phyloP scores from a whole-genome alignment of 345 rosid genomes.

The Hypericum perforatum region DNA sequence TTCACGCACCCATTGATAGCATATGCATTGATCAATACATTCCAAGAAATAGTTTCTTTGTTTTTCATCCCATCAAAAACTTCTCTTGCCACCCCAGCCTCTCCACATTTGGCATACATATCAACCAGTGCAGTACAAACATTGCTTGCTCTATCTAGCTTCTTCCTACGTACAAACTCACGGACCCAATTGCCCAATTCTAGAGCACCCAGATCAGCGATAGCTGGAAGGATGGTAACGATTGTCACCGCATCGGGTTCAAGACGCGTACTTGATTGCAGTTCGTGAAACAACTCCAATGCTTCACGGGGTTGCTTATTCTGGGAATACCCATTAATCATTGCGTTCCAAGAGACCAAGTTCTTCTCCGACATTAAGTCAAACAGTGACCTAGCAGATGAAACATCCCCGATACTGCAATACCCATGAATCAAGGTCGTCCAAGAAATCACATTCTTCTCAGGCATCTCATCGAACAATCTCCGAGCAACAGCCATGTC shows the following conservation, averaged over 20 bases:
- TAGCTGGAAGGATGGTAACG: conserved; percentile 61
- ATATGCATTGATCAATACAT: conserved; percentile 58
- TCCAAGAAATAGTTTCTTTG: conserved; percentile 59
- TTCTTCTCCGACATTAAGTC: conserved; percentile 66
- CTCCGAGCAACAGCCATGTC: conserved; percentile 44
- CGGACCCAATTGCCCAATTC: conserved; percentile 61
- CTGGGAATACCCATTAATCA: conserved; percentile 65
- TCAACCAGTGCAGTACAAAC: conserved; percentile 63
- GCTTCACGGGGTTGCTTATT: conserved; percentile 65
- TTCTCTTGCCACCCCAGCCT: conserved; percentile 36
- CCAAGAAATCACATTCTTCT: conserved; percentile 61
- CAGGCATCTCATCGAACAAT: conserved; percentile 48
- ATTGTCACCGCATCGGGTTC: conserved; percentile 64
- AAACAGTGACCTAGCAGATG: conserved; percentile 44
- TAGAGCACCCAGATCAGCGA: conserved; percentile 65
- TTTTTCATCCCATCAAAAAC: conserved; percentile 36
- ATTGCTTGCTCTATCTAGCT: conserved; percentile 38
- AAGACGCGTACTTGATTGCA: conserved; percentile 40
- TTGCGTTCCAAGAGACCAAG: conserved; percentile 63
- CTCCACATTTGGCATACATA: conserved; percentile 82
- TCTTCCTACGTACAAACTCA: conserved; percentile 35
- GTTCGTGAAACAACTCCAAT: conserved; percentile 43
- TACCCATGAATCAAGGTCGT: conserved; percentile 66
- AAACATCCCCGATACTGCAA: conserved; percentile 38
- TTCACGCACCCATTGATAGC: conserved; percentile 61